Evolutionary conservation across 1,139 yeast genomes (phyloP).

Genomic region (Ashbya aceris): DNA sequence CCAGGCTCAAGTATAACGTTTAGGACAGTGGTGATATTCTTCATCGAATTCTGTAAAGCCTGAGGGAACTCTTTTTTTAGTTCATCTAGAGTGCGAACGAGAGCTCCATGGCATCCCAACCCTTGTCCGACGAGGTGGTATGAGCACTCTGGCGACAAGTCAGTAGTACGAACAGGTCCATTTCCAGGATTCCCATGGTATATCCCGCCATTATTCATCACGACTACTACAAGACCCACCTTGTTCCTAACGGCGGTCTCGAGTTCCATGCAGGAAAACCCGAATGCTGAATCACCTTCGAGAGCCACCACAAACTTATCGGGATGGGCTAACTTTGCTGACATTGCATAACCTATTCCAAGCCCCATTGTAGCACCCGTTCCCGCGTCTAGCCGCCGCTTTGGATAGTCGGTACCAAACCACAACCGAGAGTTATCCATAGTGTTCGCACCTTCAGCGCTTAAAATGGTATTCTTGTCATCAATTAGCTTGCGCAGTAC

Average conservation of each 20-base stretch:
- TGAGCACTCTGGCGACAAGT: constrained; percentile 43
- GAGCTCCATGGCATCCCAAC: constrained; percentile 45
- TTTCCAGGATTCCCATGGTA: constrained; percentile 47
- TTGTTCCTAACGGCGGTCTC: constrained; percentile 51
- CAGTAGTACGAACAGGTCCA: constrained; percentile 43
- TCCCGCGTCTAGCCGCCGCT: constrained; percentile 54
- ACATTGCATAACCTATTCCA: constrained; percentile 57
- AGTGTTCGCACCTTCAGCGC: constrained; percentile 62
- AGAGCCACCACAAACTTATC: constrained; percentile 43
- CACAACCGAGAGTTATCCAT: constrained; percentile 59
- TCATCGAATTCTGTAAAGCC: constrained; percentile 33
- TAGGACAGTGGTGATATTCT: constrained; percentile 36
- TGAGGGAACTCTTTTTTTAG: constrained; percentile 32
- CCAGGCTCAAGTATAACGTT: constrained; percentile 54
- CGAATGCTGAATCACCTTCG: constrained; percentile 67
- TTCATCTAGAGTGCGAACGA: constrained; percentile 36
- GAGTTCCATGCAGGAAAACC: constrained; percentile 56
- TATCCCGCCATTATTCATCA: constrained; percentile 61
- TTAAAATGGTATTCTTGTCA: constrained; percentile 33
- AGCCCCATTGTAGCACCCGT: constrained; percentile 69
- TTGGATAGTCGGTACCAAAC: constrained; percentile 44
- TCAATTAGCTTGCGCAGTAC: constrained; percentile 35
- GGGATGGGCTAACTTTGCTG: constrained; percentile 44
- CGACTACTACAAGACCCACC: constrained; percentile 45
- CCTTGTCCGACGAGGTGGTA: constrained; percentile 47